These are phyloP conservation scores for Chrysanthemum makinoi DNA, from an alignment of 129 eudicot genomes.

Conservation along the genomic window DNA sequence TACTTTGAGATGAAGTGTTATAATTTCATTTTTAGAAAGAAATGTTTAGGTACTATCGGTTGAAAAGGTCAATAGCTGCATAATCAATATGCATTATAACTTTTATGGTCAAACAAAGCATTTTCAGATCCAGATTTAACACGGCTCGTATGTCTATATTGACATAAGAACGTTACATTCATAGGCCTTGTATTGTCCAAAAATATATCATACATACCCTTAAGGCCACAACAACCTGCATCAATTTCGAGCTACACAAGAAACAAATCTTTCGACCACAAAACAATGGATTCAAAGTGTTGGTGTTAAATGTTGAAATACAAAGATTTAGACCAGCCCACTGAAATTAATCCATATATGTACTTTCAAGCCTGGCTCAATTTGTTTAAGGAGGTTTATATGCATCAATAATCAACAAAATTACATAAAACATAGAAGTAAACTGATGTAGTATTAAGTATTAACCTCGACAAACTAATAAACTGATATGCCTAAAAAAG, in stretches of 20 bases:
- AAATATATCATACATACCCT: background rate
- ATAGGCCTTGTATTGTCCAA: background rate
- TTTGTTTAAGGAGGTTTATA: background rate
- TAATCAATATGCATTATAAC: background rate
- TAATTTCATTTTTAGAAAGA: too few species aligned
- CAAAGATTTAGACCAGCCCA: too few species aligned
- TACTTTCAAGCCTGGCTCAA: background rate
- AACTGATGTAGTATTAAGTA: background rate
- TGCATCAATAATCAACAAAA: background rate
- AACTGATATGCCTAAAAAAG: background rate
- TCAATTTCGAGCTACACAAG: too few species aligned
- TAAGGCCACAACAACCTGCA: too few species aligned
- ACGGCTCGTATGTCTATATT: background rate
- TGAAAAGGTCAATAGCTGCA: background rate
- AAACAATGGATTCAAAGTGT: background rate
- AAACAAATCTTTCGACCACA: background rate
- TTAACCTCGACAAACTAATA: too few species aligned
- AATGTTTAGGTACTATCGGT: background rate
- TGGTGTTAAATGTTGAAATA: background rate
- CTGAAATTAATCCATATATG: too few species aligned
- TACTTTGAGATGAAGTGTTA: too few species aligned
- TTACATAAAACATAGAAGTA: background rate
- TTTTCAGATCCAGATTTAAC: background rate
- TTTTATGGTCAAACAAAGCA: conserved; percentile 9
- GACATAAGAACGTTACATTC: background rate